A percentile compares a stretch with the other conserved stretches of the same genome.
Conservation (phyloP, 768 basidiomycete species). For the Termitomyces heimii region DNA sequence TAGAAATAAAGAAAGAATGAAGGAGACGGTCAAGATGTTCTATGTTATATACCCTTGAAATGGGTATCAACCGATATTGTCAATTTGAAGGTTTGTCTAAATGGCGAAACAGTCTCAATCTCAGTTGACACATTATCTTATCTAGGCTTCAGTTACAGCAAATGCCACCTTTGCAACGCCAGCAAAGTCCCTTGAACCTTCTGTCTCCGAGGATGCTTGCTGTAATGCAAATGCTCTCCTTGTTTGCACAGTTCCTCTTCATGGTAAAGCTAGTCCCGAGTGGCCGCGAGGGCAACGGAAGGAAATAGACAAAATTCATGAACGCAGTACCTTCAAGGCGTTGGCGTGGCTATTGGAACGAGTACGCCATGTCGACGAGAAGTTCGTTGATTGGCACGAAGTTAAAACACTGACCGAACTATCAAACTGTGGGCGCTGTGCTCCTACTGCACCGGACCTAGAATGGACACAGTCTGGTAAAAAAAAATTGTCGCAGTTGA, state of each 20-base stretch:
- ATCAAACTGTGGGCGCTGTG: slow-evolving; percentile 71
- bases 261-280: slow-evolving; percentile 62
- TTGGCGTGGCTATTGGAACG: slow-evolving; percentile 87
- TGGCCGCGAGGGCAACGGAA: slow-evolving; percentile 75
- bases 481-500: slow-evolving; percentile 68
- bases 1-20: no score
- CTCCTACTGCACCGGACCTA: slow-evolving; percentile 70
- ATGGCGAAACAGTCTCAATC: slow-evolving; percentile 11
- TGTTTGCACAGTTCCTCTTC: slow-evolving; percentile 68
- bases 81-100: slow-evolving; percentile 53
- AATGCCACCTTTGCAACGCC: slow-evolving; percentile 69
- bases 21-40: slow-evolving; percentile 41
- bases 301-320: slow-evolving; percentile 83
- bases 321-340: slow-evolving; percentile 73
- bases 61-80: slow-evolving; percentile 55
- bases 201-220: slow-evolving; percentile 58
- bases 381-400: no score
- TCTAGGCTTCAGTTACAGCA: slow-evolving; percentile 45
- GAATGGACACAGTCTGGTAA: slow-evolving; percentile 65
- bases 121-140: not conserved
- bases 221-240: slow-evolving; percentile 72
- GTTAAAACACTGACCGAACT: no score
- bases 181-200: slow-evolving; percentile 40
- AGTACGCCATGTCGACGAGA: no score
- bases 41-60: slow-evolving; percentile 52